phyloP scores from a whole-genome alignment of 2,329 filamentous ascomycete genomes.

The Cyphellophora attinorum region DNA sequence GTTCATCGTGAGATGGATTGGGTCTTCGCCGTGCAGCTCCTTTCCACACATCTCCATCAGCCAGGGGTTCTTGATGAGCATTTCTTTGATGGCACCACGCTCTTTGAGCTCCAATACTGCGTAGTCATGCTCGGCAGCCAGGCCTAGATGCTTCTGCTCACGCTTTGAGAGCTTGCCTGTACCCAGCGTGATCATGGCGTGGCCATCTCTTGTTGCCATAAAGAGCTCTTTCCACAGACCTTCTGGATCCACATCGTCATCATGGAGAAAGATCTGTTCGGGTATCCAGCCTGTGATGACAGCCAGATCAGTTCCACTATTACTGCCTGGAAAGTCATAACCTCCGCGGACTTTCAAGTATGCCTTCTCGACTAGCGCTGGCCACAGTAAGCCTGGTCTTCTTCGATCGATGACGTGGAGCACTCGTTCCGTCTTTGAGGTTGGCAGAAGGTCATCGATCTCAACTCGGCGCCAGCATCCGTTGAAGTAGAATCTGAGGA shows the following conservation, averaged over 20 bases:
- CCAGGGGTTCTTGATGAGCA: slow-evolving; percentile 96
- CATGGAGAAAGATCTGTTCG: slow-evolving; percentile 85
- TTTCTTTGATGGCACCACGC: slow-evolving; percentile 49
- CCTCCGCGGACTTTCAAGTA: slow-evolving; percentile 92
- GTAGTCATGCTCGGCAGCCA: slow-evolving; percentile 89
- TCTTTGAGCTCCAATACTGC: slow-evolving; percentile 74
- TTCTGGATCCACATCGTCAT: slow-evolving; percentile 68
- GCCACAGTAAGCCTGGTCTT: slow-evolving; percentile 78
- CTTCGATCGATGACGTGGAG: slow-evolving; percentile 82
- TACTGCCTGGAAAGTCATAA: slow-evolving; percentile 96
- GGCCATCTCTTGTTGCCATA: slow-evolving; percentile 62
- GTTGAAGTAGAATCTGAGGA: slow-evolving; percentile 91
- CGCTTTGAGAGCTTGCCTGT: slow-evolving; percentile 70
- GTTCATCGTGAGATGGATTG: slow-evolving; percentile 8
- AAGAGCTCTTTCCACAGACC: slow-evolving; percentile 70
- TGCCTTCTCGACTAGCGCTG: slow-evolving; percentile 86
- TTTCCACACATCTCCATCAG: slow-evolving; percentile 51
- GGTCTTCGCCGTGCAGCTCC: slow-evolving; percentile 17
- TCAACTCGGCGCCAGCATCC: slow-evolving; percentile 79
- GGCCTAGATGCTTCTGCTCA: slow-evolving; percentile 70
- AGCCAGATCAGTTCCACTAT: slow-evolving; percentile 90
- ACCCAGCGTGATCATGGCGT: slow-evolving; percentile 81
- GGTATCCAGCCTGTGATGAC: slow-evolving; percentile 93
- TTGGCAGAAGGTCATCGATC: slow-evolving; percentile 80
- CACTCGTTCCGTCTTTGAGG: slow-evolving; percentile 62